Percentiles rank a stretch among this genome's conserved stretches.
phyloP scores from a whole-genome alignment of 2,329 filamentous ascomycete genomes.

The Spiromastix sp. region DNA sequence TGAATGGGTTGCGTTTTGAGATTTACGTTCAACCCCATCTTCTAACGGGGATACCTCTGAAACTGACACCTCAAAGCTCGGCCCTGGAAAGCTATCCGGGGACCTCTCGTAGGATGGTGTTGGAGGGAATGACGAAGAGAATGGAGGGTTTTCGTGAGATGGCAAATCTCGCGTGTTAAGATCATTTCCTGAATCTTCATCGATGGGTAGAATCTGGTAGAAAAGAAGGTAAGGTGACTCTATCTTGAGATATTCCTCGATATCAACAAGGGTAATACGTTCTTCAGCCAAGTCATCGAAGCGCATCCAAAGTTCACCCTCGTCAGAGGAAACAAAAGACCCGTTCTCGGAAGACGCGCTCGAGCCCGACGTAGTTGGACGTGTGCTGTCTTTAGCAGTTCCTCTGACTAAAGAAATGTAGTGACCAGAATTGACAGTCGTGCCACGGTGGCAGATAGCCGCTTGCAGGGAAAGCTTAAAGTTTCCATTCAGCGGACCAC shows the following conservation, averaged over 20 bases:
- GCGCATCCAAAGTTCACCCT: conserved; percentile 71
- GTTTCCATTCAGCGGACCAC: conserved; percentile 64
- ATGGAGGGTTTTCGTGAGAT: too few species aligned
- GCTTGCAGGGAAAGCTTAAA: conserved; percentile 90
- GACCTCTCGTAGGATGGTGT: too few species aligned
- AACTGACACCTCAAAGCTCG: too few species aligned
- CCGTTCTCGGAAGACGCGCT: conserved; percentile 26
- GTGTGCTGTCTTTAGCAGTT: conserved; percentile 31
- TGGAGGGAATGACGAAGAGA: too few species aligned
- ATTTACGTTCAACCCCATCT: too few species aligned
- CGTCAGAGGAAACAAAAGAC: conserved; percentile 37
- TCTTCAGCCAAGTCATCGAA: conserved; percentile 77
- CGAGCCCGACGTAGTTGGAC: conserved; percentile 14
- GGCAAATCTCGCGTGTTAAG: too few species aligned
- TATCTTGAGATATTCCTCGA: conserved; percentile 65
- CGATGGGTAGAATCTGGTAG: conserved; percentile 85
- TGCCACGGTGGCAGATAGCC: conserved; percentile 82
- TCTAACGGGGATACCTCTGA: too few species aligned
- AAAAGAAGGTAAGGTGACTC: conserved; percentile 93
- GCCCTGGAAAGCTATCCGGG: neutral
- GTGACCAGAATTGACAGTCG: conserved; percentile 77
- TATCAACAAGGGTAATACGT: conserved; percentile 65
- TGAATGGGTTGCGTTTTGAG: too few species aligned
- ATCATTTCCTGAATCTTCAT: neutral
- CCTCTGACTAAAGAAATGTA: conserved; percentile 81